Evolutionary conservation across 495 filamentous ascomycete genomes (phyloP), one percentile per base, ranked within the genome.

Genomic region (Pyrenula massariospora): DNA sequence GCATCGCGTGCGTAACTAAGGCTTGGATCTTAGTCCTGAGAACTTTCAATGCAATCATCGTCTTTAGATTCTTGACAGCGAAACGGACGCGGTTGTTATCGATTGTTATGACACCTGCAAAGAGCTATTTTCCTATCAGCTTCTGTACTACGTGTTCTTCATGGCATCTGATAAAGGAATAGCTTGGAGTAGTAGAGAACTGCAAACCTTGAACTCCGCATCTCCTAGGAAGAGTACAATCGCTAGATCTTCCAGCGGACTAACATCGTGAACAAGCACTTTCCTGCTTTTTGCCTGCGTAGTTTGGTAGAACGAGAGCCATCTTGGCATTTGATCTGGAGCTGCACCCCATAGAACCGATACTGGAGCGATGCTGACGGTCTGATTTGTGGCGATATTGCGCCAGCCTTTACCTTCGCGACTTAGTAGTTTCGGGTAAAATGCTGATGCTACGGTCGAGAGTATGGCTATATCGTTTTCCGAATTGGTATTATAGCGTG

Each of bases 251-350:
- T 94, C 85, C 8, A 86, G 86, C 0, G 84, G 82, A 1, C 83
- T 91, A 0, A 90, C 95, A 59, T 95, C 91, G 59, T 96, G 89
- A 0, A 92, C 93, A 58, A 94, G 93, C 58, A 90, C 87, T 60
- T 77, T 85, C 74, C 82, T 77, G 61, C 86, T 93, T 22, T 74
- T 73, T 1, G 86, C 85, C 69, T 95, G 90, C 91, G 96, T 95
- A 58, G 96, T 95, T 60, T 92, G 84, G 67, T 98, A 96, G 66
- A 92, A 98, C 0, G 87, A 89, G 50, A 97, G 68, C 84, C 86
- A 95, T 15, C 31, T 5, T 5, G 31, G 31, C 31, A 42, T 42
- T 5, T 5, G 31, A 15, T 15, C 31, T 63, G 81, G 81, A n/a
- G 87, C 65, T 19, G 79, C 74, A 12, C 81, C 75, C 21, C 77